Base-by-base conservation (phyloP, 352 stramenopile species). In the Thalassiosira ordinaria region DNA sequence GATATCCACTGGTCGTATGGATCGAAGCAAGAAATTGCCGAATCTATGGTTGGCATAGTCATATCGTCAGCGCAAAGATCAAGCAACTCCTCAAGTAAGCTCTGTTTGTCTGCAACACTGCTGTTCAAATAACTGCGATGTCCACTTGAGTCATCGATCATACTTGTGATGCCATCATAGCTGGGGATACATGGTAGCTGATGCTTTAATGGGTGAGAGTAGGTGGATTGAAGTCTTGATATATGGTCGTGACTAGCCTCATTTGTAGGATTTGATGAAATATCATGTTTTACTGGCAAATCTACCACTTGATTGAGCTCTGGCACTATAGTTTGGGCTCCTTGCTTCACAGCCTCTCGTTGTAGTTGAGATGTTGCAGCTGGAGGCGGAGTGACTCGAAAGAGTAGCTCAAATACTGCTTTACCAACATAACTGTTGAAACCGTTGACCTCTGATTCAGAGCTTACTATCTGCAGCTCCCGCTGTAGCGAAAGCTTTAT, bases 1-100 rank as follows among this genome's bases (percentile, higher is more conserved):
- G 77, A 76, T 62, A 85, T 69, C 78, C 70, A 85, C 24, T 61
- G 27, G 9, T 84, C 76, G 53, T 72, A 72, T 0, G 49, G 64
- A 78, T 80, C 63, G 16, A 71, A 7, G 33, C 31, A 57, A 26
- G 53, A 52, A 24, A n/a, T 44, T 39, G 51, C 33, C 26, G 66
- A 74, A 20, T 73, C 57, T 14, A 81, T 39, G 2, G 69, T 71
- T 27, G 76, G 76, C 22, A 80, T 73, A 20, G 78, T 85, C 78
- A 85, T 73, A 35, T 85, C 77, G 61, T 85, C 78, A 16, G 26
- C 35, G 27, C 78, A 85, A 52, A 85, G 66, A 65, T 85, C 64
- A 31, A 85, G 53, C 44, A 85, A 53, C 49, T 85, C 78, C 13
- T 77, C 71, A 3, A 85, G 39, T 31, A 85, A 55, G 29, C 44